Evolutionary conservation across 2,329 filamentous ascomycete genomes (phyloP).

Genomic region (Ceratocystis cubensis): DNA sequence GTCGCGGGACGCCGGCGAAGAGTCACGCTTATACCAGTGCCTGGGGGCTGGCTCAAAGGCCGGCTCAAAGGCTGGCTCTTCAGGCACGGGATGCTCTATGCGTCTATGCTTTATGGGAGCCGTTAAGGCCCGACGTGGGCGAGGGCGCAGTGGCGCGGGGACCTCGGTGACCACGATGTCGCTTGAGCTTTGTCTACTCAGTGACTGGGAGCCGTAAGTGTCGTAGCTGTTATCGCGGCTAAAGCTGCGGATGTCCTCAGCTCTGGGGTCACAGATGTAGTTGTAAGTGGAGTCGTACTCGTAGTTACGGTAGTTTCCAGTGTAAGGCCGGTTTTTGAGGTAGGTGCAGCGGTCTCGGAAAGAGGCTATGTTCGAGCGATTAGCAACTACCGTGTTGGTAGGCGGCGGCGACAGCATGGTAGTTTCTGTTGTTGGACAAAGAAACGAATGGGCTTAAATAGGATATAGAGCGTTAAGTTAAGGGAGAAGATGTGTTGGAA

Average conservation of each 20-base stretch:
- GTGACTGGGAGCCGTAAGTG: neutral
- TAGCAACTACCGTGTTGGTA: neutral
- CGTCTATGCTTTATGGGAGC: neutral
- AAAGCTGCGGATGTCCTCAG: neutral
- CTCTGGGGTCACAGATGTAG: neutral
- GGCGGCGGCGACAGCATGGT: neutral
- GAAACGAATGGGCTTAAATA: neutral
- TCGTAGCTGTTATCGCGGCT: too few species aligned
- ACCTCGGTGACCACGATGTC: slow-evolving; percentile 9
- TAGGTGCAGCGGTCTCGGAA: neutral
- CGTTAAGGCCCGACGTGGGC: slow-evolving; percentile 25
- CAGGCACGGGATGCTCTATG: neutral
- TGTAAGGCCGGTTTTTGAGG: neutral
- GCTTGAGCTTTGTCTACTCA: slow-evolving; percentile 2
- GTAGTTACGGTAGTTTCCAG: neutral
- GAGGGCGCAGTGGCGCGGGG: slow-evolving; percentile 24
- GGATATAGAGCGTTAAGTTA: neutral
- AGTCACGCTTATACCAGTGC: neutral
- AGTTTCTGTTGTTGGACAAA: neutral
- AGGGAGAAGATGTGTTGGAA: neutral
- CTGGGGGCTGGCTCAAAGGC: neutral
- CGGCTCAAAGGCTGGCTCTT: neutral
- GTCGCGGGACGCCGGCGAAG: neutral
- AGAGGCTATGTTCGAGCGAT: neutral
- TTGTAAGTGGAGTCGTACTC: neutral